A percentile compares a stretch with the other conserved stretches of the same genome.
These are phyloP conservation scores for Fomes fomentarius DNA, from an alignment of 1,284 basidiomycete genomes.

Conservation along the genomic window DNA sequence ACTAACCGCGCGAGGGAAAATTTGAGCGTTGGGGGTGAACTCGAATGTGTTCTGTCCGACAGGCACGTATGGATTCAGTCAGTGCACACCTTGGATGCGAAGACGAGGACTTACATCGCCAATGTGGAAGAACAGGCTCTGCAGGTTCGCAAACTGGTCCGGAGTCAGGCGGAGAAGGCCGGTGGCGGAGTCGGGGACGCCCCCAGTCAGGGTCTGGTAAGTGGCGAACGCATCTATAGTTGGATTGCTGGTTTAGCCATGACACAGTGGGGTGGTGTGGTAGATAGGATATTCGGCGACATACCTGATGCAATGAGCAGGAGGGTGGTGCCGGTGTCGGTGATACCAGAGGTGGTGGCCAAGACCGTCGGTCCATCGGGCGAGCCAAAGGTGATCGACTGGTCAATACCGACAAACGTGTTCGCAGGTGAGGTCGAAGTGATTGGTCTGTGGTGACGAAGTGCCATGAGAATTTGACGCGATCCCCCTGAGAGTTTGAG, in stretches of 20 bases:
- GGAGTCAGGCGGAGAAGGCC: slow-evolving; percentile 32
- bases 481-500: too few species aligned
- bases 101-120: slow-evolving; percentile 22
- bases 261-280: too few species aligned
- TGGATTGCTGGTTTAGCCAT: background rate
- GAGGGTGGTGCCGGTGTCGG: slow-evolving; percentile 36
- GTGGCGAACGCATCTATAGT: slow-evolving; percentile 25
- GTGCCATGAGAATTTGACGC: background rate
- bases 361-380: slow-evolving; percentile 26
- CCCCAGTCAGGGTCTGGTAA: slow-evolving; percentile 31
- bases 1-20: slow-evolving; percentile 50
- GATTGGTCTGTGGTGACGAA: slow-evolving; percentile 21
- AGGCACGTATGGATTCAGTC: background rate
- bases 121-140: slow-evolving; percentile 34
- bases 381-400: slow-evolving; percentile 27
- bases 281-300: background rate
- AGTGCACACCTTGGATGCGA: background rate
- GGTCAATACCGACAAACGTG: slow-evolving; percentile 28
- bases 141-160: slow-evolving; percentile 27
- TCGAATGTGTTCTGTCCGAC: slow-evolving; percentile 33
- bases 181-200: slow-evolving; percentile 25
- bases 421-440: slow-evolving; percentile 40
- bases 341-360: slow-evolving; percentile 28
- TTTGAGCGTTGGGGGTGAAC: slow-evolving; percentile 57
- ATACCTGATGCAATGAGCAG: slow-evolving; percentile 39